Evolutionary conservation across 345 rosid genomes (phyloP), one percentile per base, ranked within the genome.

Genomic region (Corymbia maculata): DNA sequence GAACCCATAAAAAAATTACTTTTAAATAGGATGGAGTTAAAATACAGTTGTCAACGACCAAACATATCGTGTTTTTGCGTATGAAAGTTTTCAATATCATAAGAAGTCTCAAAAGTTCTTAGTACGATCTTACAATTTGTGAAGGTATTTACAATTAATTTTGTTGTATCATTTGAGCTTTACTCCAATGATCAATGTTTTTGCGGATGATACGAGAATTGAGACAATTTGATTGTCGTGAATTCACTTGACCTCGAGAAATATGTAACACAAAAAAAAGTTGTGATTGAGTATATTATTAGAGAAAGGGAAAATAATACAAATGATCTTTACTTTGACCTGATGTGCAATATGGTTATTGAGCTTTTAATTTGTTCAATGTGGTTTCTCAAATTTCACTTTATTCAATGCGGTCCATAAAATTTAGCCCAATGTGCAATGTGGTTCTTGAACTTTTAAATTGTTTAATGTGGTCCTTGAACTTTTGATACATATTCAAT

Each of bases 371-470:
- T 26, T 59, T 59, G 15, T 59, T 59, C 30, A 59, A 59, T 59
- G 6, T 1, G 30, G 15, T 59, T 14, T 1, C 0, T 55, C 0
- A 55, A 55, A 1, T 22, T 55, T 55, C 5, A 47, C 6, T 6
- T 47, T 47, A 8, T 47, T 47, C 8, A 47, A 47, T 47, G 49
- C 8, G 49, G 8, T 47, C 49, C 49, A 50, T 50, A 2, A 50
- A 50, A 9, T 50, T 50, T 50, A 50, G 9, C 51, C 51, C 51
- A 50, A 50, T 50, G 11, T 50, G 11, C 13, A 50, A 50, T 50
- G 11, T 50, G 12, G 51, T 50, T 3, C 51, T 1, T 51, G 15
- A 51, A 51, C 52, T 51, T 51, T 51, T 51, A 51, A 51, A 4
- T 11, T 51, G 1, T 51, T 51, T 13, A 51, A 51, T 51, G 4